Evolutionary conservation across 2,329 filamentous ascomycete species (phyloP).

Genomic region (Penicillium sp.): DNA sequence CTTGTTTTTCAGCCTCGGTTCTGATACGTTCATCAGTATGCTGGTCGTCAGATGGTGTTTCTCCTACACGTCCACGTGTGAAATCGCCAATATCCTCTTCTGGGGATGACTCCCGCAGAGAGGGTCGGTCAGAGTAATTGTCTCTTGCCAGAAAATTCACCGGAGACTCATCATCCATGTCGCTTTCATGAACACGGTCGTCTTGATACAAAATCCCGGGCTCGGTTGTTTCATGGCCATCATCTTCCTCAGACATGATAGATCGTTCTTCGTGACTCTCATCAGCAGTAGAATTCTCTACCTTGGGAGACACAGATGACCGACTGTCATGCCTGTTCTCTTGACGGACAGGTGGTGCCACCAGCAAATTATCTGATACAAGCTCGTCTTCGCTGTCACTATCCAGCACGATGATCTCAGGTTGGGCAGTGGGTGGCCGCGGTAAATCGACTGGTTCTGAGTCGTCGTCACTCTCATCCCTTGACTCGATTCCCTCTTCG

Average conservation of each 20-base stretch:
- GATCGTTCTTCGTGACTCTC: constrained; percentile 5
- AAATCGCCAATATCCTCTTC: background rate
- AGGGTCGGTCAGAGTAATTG: constrained; percentile 5
- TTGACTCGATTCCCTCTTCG: constrained; percentile 8
- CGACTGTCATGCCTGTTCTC: background rate
- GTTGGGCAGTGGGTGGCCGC: constrained; percentile 13
- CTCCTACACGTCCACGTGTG: too few relatives aligned
- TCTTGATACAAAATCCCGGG: background rate
- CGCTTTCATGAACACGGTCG: constrained; percentile 18
- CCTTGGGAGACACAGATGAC: background rate
- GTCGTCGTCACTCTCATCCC: constrained; percentile 16
- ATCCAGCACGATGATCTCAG: constrained; percentile 43
- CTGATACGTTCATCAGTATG: background rate
- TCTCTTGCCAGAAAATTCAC: constrained; percentile 11
- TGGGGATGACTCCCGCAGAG: background rate
- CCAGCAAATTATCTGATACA: constrained; percentile 6
- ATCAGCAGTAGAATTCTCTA: constrained; percentile 1
- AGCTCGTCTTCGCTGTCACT: constrained; percentile 44
- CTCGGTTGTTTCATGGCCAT: background rate
- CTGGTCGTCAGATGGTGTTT: background rate
- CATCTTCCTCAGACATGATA: constrained; percentile 4
- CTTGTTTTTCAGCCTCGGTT: background rate
- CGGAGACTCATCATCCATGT: constrained; percentile 19
- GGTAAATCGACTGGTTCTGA: constrained; percentile 8
- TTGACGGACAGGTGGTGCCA: background rate